phyloP scores from a whole-genome alignment of 2,329 filamentous ascomycete species.

The Exophiala alcalophila region DNA sequence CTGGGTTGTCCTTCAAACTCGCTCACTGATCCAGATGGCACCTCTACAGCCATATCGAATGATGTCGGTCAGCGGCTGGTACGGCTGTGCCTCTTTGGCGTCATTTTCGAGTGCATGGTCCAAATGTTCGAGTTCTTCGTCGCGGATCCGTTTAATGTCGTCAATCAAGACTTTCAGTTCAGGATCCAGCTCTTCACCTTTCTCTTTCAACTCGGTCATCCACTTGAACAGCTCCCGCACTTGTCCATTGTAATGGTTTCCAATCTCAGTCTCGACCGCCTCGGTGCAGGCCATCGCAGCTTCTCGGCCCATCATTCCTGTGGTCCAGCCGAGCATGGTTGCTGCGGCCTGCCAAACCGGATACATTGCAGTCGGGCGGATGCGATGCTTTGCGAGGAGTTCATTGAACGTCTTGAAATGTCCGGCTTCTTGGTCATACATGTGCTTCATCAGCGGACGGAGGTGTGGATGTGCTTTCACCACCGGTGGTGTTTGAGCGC shows the following conservation, averaged over 20 bases:
- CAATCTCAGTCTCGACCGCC: slow-evolving; percentile 97
- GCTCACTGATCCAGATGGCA: slow-evolving; percentile 79
- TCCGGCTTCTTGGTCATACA: slow-evolving; percentile 93
- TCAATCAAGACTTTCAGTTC: slow-evolving; percentile 71
- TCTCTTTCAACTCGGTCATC: slow-evolving; percentile 69
- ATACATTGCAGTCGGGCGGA: slow-evolving; percentile 89
- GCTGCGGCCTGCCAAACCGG: slow-evolving; percentile 83
- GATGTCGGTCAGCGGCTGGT: slow-evolving; percentile 80
- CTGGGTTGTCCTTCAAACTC: slow-evolving; percentile 34
- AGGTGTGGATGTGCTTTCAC: slow-evolving; percentile 79
- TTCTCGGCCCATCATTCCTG: slow-evolving; percentile 82
- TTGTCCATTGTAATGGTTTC: slow-evolving; percentile 91
- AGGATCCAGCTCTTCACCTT: slow-evolving; percentile 74
- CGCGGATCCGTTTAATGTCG: slow-evolving; percentile 77
- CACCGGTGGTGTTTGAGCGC: slow-evolving; percentile 79
- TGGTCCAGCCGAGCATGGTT: slow-evolving; percentile 80
- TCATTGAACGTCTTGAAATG: slow-evolving; percentile 84
- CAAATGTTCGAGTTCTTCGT: slow-evolving; percentile 95
- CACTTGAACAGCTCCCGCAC: slow-evolving; percentile 79
- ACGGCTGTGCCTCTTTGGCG: slow-evolving; percentile 82
- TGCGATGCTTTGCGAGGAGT: slow-evolving; percentile 77
- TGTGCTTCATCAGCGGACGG: slow-evolving; percentile 88
- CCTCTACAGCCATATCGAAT: slow-evolving; percentile 88
- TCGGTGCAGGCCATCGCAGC: slow-evolving; percentile 99
- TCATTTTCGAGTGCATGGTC: slow-evolving; percentile 94